Evolutionary conservation across 192 early-diverging fungal species (phyloP).

Genomic region (Linnemannia elongata): DNA sequence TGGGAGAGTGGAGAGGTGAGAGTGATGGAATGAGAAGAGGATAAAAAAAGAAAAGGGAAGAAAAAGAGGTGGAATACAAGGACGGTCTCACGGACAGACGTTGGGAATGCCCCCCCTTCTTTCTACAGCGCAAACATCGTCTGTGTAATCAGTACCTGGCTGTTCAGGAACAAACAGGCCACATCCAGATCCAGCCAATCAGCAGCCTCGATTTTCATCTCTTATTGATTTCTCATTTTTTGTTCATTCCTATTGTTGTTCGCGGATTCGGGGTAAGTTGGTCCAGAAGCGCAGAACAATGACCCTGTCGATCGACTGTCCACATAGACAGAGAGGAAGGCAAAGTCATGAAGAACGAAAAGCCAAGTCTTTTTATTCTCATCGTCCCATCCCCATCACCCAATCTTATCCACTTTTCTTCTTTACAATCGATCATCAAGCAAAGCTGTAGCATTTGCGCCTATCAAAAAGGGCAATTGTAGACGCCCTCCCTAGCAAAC

Average conservation of each 20-base stretch:
- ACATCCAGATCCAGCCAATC: conserved; percentile 18
- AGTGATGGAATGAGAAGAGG: conserved; percentile 10
- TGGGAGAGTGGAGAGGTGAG: neutral
- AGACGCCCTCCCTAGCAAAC: neutral
- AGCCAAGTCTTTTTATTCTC: neutral
- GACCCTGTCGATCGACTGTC: neutral
- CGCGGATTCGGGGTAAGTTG: neutral
- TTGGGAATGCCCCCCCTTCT: neutral
- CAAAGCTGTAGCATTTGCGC: neutral
- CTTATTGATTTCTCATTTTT: neutral
- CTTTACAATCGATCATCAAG: neutral
- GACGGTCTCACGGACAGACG: neutral
- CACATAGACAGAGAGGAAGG: neutral
- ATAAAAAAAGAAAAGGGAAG: conserved; percentile 6
- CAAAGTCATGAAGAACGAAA: neutral
- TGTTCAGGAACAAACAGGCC: conserved; percentile 24
- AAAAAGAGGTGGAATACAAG: neutral
- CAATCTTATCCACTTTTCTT: neutral
- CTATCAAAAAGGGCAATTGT: neutral
- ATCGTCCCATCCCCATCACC: neutral
- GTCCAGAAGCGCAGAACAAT: neutral
- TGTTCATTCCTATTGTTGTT: neutral
- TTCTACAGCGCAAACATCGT: neutral
- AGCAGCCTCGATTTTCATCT: neutral
- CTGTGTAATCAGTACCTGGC: neutral